These are phyloP conservation scores for Pseudogymnoascus sp. DNA, from an alignment of 2,329 filamentous ascomycete species.

Conservation along the genomic window DNA sequence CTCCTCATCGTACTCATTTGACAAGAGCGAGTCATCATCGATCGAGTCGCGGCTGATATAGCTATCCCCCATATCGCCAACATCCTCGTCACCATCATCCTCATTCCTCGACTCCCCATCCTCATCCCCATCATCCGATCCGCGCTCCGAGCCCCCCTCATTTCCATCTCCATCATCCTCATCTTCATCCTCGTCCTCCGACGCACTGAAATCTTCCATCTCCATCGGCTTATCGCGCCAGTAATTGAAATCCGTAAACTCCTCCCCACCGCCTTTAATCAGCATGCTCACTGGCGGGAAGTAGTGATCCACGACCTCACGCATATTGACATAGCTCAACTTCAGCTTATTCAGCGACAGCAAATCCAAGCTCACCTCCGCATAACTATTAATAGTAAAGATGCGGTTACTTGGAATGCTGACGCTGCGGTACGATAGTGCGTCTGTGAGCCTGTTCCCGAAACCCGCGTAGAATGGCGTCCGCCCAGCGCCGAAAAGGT, in stretches of 20 bases:
- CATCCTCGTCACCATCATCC: slow-evolving; percentile 40
- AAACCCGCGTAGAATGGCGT: slow-evolving; percentile 96
- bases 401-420: slow-evolving; percentile 92
- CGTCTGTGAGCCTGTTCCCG: slow-evolving; percentile 92
- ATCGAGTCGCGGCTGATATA: slow-evolving; percentile 46
- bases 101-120: slow-evolving; percentile 36
- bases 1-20: slow-evolving; percentile 35
- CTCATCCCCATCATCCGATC: slow-evolving; percentile 46
- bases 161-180: slow-evolving; percentile 45
- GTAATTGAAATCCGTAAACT: slow-evolving; percentile 95
- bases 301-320: slow-evolving; percentile 95
- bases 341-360: slow-evolving; percentile 89
- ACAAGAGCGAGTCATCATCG: slow-evolving; percentile 37
- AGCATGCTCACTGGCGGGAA: slow-evolving; percentile 87
- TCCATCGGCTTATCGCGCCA: slow-evolving; percentile 84
- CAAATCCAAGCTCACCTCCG: slow-evolving; percentile 86
- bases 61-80: slow-evolving; percentile 46
- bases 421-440: slow-evolving; percentile 89
- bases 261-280: slow-evolving; percentile 81
- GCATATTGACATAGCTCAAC: slow-evolving; percentile 94
- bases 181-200: slow-evolving; percentile 56
- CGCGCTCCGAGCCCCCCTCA: slow-evolving; percentile 29
- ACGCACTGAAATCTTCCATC: slow-evolving; percentile 80
- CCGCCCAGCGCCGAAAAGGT: slow-evolving; percentile 66
- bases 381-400: slow-evolving; percentile 97